phyloP scores from a whole-genome alignment of 2,329 filamentous ascomycete genomes.

The Emmonsia crescens region DNA sequence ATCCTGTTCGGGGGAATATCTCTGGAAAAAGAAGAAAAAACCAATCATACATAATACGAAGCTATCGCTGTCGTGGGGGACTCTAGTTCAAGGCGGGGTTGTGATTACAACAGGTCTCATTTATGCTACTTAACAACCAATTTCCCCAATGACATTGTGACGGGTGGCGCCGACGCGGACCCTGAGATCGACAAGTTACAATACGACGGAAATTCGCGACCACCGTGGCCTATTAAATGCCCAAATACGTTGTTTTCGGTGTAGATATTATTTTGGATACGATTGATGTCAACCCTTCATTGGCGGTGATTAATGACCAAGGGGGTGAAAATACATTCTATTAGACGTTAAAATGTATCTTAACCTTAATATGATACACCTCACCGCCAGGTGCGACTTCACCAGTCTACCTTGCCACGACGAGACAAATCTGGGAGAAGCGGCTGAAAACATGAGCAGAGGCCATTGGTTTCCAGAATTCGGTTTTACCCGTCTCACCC shows the following conservation, averaged over 20 bases:
- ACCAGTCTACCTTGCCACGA: neutral
- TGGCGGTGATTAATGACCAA: neutral
- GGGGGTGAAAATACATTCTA: neutral
- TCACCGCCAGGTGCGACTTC: neutral
- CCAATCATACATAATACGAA: neutral
- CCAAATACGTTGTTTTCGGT: neutral
- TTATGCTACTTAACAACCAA: neutral
- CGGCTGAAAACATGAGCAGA: neutral
- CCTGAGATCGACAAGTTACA: neutral
- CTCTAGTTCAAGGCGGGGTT: neutral
- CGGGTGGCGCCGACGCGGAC: neutral
- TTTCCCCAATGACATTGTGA: neutral
- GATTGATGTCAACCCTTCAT: neutral
- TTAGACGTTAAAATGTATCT: neutral
- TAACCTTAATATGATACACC: neutral
- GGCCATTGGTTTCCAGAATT: neutral
- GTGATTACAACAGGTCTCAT: neutral
- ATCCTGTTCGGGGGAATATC: neutral
- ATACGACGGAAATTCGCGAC: neutral
- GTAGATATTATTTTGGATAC: neutral
- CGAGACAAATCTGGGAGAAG: neutral
- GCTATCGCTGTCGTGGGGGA: neutral
- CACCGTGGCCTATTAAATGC: neutral
- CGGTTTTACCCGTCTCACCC: neutral
- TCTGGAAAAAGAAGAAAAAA: neutral